phyloP scores from a whole-genome alignment of 768 basidiomycete genomes.

The Cystobasidium tubakii region DNA sequence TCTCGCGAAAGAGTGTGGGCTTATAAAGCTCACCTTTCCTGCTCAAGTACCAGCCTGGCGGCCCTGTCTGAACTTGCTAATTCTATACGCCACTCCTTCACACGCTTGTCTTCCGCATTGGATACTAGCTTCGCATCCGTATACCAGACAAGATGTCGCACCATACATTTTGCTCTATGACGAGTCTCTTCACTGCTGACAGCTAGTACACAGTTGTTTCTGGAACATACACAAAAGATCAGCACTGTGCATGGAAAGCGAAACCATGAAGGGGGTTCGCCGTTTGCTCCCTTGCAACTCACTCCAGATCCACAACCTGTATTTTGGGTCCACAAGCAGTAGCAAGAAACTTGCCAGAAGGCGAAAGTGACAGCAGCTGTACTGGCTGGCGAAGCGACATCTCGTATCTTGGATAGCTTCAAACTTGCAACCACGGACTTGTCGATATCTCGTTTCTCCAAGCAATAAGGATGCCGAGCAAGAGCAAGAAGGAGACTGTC shows the following conservation, averaged over 20 bases:
- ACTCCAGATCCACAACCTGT: slow-evolving; percentile 20
- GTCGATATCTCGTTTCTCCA: neutral
- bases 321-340: slow-evolving; percentile 8
- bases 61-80: slow-evolving; percentile 64
- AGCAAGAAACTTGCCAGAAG: slow-evolving; percentile 24
- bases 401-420: neutral
- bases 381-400: slow-evolving; percentile 22
- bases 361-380: slow-evolving; percentile 21
- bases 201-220: neutral
- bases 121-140: slow-evolving; percentile 55
- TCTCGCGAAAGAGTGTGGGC: neutral
- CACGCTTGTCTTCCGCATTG: slow-evolving; percentile 68
- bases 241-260: neutral
- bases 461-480: neutral
- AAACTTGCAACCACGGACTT: neutral
- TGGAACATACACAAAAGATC: neutral
- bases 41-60: slow-evolving; percentile 39
- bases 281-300: neutral
- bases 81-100: slow-evolving; percentile 68
- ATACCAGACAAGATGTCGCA: slow-evolving; percentile 22
- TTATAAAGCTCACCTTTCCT: neutral
- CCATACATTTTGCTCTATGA: neutral
- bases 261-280: neutral
- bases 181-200: neutral
- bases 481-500: neutral